Conservation (phyloP, 176 grass and related monocot genomes). For the Juncus effusus region DNA sequence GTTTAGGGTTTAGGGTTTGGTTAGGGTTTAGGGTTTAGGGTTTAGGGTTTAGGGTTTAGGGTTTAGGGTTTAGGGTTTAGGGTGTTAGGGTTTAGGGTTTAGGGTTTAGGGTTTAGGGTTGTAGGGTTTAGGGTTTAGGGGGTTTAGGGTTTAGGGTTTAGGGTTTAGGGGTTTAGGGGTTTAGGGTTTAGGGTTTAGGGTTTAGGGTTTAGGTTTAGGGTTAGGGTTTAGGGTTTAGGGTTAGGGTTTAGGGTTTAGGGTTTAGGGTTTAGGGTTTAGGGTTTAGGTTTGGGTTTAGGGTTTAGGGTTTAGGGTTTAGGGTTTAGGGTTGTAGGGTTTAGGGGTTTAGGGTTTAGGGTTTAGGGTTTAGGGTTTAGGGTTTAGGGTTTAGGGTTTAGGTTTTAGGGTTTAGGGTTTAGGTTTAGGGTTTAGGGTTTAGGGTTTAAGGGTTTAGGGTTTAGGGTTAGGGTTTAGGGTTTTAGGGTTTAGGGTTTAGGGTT, state of each 20-base stretch:
- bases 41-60: too few relatives aligned
- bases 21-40: too few relatives aligned
- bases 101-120: too few relatives aligned
- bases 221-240: constrained; percentile 8
- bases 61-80: too few relatives aligned
- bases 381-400: constrained; percentile 8
- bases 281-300: constrained; percentile 12
- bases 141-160: constrained; percentile 23
- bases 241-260: constrained; percentile 2
- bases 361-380: not conserved
- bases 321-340: too few relatives aligned
- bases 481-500: not conserved
- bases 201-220: constrained; percentile 20
- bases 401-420: constrained; percentile 5
- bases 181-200: constrained; percentile 20
- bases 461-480: too few relatives aligned
- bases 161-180: too few relatives aligned
- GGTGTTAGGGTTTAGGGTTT: too few relatives aligned
- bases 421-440: not conserved
- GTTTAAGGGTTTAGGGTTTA: too few relatives aligned
- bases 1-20: too few relatives aligned
- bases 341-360: too few relatives aligned
- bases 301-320: constrained; percentile 22
- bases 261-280: constrained; percentile 7
- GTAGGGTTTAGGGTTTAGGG: too few relatives aligned